phyloP scores from a whole-genome alignment of 352 stramenopile genomes.

The Blastocystis sp. region DNA sequence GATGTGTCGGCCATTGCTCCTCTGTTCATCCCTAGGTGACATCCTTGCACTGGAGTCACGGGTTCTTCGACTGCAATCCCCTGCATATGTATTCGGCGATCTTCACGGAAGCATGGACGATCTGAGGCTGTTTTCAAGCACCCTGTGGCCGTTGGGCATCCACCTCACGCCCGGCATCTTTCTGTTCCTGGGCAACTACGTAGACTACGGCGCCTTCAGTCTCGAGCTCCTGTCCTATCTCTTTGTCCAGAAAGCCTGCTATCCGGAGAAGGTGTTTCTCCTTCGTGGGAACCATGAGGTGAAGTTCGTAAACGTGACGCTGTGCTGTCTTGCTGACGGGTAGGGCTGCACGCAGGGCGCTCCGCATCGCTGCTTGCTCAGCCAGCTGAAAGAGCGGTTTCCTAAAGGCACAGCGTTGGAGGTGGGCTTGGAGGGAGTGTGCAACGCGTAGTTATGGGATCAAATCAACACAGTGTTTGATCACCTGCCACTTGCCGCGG shows the following conservation, averaged over 20 bases:
- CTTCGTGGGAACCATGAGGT: slow-evolving; percentile 85
- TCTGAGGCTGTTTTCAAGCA: slow-evolving; percentile 88
- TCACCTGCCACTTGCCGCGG: slow-evolving; percentile 80
- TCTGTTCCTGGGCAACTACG: slow-evolving; percentile 89
- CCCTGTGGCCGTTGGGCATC: slow-evolving; percentile 89
- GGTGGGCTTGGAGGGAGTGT: slow-evolving; percentile 67
- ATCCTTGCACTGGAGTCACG: slow-evolving; percentile 76
- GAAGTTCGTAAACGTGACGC: slow-evolving; percentile 76
- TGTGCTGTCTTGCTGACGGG: neutral
- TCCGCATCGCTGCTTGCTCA: slow-evolving; percentile 80
- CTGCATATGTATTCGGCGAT: slow-evolving; percentile 88
- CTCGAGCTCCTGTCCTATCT: slow-evolving; percentile 88
- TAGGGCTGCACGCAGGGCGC: slow-evolving; percentile 85
- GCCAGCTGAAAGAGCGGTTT: slow-evolving; percentile 81
- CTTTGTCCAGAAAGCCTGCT: slow-evolving; percentile 85
- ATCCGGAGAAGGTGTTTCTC: slow-evolving; percentile 81
- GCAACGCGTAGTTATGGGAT: slow-evolving; percentile 75
- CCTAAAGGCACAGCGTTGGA: slow-evolving; percentile 78
- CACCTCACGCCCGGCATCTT: slow-evolving; percentile 87
- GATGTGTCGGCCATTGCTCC: slow-evolving; percentile 3
- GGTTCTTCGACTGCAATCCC: slow-evolving; percentile 82
- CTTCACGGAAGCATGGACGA: slow-evolving; percentile 88
- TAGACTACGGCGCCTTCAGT: slow-evolving; percentile 88
- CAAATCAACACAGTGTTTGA: slow-evolving; percentile 85
- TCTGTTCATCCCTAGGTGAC: slow-evolving; percentile 73